Evolutionary conservation across 495 filamentous ascomycete genomes (phyloP), one percentile per base, ranked within the genome.

Genomic region (Lophiostoma macrostomum): DNA sequence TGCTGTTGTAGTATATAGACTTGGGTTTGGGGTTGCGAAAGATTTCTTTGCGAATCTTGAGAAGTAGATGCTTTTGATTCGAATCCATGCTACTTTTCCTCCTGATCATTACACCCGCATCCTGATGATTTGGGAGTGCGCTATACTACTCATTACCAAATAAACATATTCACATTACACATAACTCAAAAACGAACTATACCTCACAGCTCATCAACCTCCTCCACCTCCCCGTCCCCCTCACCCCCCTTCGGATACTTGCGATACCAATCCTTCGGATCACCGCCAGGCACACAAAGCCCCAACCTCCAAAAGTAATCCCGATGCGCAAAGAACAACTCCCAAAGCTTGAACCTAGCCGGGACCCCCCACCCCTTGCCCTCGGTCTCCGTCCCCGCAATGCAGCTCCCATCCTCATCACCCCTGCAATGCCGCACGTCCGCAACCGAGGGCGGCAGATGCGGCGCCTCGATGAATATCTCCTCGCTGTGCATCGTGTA

Each of bases 271-370:
- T 85, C 82, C 37, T 71, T 68, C 3, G 84, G 84, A 69, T 90
- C 88, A 1, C 87, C 88, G 4, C 86, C 86, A 2, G 91, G 91
- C 4, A 96, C 74, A 72, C 93, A 98, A 35, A 97, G 70, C 0
- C 93, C 93, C 52, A 98, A 63, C 27, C 93, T 72, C 86, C 90
- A 93, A 67, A 98, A 98, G 65, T 98, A 98, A 70, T 98, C 93
- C 45, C 93, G 75, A 73, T 98, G 93, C 13, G 91, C 85, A 72
- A 90, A 90, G 67, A 96, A 86, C n/a, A 95, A 71, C 72, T 95
- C 81, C 88, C 94, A 93, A 8, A 91, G 76, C 65, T 84, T 84
- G 58, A 83, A 84, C 37, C 81, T 71, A 8, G 77, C 67, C 13
- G 87, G 86, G 16, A 90, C 65, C 61, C 58, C 58, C 68, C 60